Conservation (phyloP, 192 early-diverging fungal genomes). For the Podila clonocystis region DNA sequence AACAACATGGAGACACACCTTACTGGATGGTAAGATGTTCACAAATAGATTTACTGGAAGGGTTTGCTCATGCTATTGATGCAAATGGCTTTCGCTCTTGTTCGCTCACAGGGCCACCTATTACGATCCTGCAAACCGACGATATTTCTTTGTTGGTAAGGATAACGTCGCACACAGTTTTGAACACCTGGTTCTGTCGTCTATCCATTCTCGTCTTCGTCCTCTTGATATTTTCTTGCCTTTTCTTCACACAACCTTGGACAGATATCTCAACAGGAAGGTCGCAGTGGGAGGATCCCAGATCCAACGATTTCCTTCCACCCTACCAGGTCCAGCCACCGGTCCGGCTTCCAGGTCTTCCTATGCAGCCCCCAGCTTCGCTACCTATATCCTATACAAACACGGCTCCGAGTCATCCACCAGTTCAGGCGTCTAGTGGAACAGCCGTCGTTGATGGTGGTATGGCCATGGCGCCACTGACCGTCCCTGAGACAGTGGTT, state of each 20-base stretch:
- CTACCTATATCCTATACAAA: no score
- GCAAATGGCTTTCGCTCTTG: neutral
- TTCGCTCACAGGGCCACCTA: neutral
- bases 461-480: neutral
- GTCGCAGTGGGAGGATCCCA: neutral
- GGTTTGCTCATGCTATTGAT: no score
- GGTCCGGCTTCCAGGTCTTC: neutral
- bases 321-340: neutral
- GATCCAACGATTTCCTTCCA: neutral
- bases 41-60: no score
- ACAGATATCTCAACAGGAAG: neutral
- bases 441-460: neutral
- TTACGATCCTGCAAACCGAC: neutral
- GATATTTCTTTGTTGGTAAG: neutral
- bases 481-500: neutral
- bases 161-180: no score
- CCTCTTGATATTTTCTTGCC: no score
- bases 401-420: neutral
- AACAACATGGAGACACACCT: no score
- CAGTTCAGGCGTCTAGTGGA: neutral
- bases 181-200: no score
- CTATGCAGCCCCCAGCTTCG: neutral
- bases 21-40: no score
- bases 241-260: neutral
- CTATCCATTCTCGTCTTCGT: no score